These are phyloP conservation scores for Epichloe scottii DNA, from an alignment of 2,329 filamentous ascomycete genomes.

Conservation along the genomic window DNA sequence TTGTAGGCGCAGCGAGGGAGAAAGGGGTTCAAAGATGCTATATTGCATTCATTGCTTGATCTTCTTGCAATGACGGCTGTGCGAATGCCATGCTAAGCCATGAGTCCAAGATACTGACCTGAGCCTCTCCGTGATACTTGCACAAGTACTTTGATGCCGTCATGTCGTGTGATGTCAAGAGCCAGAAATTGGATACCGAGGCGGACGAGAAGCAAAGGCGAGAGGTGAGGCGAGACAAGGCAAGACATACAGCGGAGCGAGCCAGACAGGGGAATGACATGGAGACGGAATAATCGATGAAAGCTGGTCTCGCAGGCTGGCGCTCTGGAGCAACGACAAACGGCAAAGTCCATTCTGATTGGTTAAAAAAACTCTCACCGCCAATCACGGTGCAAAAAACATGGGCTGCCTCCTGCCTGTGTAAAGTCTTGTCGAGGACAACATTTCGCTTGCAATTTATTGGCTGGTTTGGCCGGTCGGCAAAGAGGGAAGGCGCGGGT, in stretches of 20 bases:
- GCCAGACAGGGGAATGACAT: background rate
- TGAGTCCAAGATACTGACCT: too few species aligned
- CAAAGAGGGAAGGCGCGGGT: background rate
- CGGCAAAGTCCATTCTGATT: conserved; percentile 2
- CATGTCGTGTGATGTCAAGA: too few species aligned
- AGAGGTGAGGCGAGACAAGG: conserved; percentile 3
- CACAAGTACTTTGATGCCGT: too few species aligned
- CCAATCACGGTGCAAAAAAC: conserved; percentile 5
- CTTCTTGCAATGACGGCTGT: too few species aligned
- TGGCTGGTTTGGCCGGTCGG: background rate
- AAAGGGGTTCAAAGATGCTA: too few species aligned
- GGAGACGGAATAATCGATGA: too few species aligned
- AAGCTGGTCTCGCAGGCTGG: background rate
- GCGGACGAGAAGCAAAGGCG: background rate
- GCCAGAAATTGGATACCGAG: background rate
- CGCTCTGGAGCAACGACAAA: background rate
- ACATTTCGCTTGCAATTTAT: background rate
- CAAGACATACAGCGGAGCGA: conserved; percentile 7
- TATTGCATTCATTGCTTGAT: too few species aligned
- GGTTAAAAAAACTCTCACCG: background rate
- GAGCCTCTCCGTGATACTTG: too few species aligned
- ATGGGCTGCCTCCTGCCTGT: conserved; percentile 1
- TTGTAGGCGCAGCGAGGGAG: too few species aligned
- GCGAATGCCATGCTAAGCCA: too few species aligned
- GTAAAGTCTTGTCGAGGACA: too few species aligned